Evolutionary conservation across 208 protist species (phyloP), one percentile per base, ranked within the genome.

Genomic region (Crithidia acanthocephali): DNA sequence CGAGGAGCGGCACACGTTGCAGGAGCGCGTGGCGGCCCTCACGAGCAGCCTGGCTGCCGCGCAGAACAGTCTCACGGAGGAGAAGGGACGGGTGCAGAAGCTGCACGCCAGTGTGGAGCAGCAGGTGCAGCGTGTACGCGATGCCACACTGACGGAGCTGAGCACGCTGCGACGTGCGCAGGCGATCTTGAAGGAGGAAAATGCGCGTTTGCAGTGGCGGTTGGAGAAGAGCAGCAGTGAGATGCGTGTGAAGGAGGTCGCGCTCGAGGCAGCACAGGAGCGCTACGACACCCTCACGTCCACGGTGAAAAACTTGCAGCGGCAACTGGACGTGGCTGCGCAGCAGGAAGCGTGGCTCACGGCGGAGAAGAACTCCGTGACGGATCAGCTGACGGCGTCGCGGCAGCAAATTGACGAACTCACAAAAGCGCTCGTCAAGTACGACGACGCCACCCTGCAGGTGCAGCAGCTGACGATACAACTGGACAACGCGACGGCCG

Each of bases 341-440:
- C 90, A 91, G 76, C 85, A 81, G 51, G 81, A 85, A 74, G 83
- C 85, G 67, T 91, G 87, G 87, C 16, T 83, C 1, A 42, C 58
- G 20, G 84, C 76, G 27, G 83, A 91, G 56, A 72, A 72, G n/a
- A 66, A 70, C n/a, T 71, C 81, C 77, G 15, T 69, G 7, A 37
- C 37, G 57, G 82, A 85, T 56, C 78, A 88, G 57, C 75, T 92
- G 11, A 72, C 81, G 13, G 77, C 79, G 16, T 60, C 74, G 30
- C 77, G 85, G 60, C 70, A 69, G 44, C 82, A 84, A 35, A 65
- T 85, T 30, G 83, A 92, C 65, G 72, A 79, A 48, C 72, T 91
- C 25, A 61, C 67, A n/a, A 62, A 74, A 44, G 68, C 67, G 7
- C 60, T 79, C 1, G 51, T 68, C 28, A 42, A 66, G 11, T 62